Evolutionary conservation across 1,284 basidiomycete genomes (phyloP).

Genomic region (Ganoderma meredithae): DNA sequence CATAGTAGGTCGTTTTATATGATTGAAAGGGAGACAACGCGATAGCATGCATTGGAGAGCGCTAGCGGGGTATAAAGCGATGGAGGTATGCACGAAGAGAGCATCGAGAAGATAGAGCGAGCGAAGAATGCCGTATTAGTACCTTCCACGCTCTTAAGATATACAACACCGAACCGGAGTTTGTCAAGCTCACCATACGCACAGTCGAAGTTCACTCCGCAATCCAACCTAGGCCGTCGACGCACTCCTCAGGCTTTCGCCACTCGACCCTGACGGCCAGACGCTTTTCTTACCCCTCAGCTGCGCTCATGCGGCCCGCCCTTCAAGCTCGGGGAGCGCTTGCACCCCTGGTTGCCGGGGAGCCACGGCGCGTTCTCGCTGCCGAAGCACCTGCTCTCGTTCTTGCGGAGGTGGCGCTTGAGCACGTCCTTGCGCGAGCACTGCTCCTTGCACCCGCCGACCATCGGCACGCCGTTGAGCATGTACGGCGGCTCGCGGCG

Average conservation of each 20-base stretch:
- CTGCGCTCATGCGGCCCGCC: not conserved
- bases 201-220: not conserved
- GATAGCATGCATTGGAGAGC: not conserved
- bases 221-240: not conserved
- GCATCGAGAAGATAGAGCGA: not conserved
- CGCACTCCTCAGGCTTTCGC: not conserved
- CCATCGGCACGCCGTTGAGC: constrained; percentile 21
- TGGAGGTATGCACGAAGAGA: not conserved
- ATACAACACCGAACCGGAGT: not conserved
- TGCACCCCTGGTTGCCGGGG: not conserved
- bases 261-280: too few relatives aligned
- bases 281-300: not conserved
- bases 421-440: constrained; percentile 37
- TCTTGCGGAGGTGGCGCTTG: constrained; percentile 32
- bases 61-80: not conserved
- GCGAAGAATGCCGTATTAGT: not conserved
- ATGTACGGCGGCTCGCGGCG: constrained; percentile 6
- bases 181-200: not conserved
- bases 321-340: not conserved
- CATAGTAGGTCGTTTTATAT: too few relatives aligned
- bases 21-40: not conserved
- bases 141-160: not conserved
- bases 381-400: constrained; percentile 14
- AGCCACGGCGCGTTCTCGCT: constrained; percentile 12
- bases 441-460: constrained; percentile 35